Evolutionary conservation across 179 eudicot genomes (phyloP).

Genomic region (Amaranthus tricolor): DNA sequence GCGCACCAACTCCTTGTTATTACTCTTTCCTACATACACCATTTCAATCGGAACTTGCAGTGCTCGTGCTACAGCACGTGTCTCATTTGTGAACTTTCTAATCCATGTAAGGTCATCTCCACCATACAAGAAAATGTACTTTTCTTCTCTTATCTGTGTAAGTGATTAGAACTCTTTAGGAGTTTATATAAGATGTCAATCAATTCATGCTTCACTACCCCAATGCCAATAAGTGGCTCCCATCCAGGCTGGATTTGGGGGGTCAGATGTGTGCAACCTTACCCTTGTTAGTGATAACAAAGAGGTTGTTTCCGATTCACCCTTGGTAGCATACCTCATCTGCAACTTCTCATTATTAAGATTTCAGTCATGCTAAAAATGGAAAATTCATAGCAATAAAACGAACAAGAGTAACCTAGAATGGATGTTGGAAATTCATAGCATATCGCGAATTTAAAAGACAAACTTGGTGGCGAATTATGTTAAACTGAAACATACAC

Average conservation of each 20-base stretch:
- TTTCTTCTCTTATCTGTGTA: constrained; percentile 50
- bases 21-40: constrained; percentile 64
- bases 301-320: too few relatives aligned
- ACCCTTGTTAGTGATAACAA: too few relatives aligned
- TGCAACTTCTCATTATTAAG: too few relatives aligned
- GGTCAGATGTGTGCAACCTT: too few relatives aligned
- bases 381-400: background rate
- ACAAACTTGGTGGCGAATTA: background rate
- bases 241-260: too few relatives aligned
- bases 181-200: background rate
- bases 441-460: too few relatives aligned
- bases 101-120: constrained; percentile 63
- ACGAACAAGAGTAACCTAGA: background rate
- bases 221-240: too few relatives aligned
- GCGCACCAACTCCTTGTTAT: constrained; percentile 40
- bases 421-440: background rate
- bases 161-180: background rate
- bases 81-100: constrained; percentile 44
- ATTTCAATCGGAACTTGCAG: constrained; percentile 47
- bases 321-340: too few relatives aligned
- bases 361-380: background rate
- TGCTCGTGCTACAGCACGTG: constrained; percentile 33
- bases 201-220: too few relatives aligned
- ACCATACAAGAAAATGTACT: constrained; percentile 63
- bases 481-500: background rate